A percentile compares a stretch with the other conserved stretches of the same genome.
phyloP scores from a whole-genome alignment of 2,329 filamentous ascomycete genomes.

The Exophiala calicioides region DNA sequence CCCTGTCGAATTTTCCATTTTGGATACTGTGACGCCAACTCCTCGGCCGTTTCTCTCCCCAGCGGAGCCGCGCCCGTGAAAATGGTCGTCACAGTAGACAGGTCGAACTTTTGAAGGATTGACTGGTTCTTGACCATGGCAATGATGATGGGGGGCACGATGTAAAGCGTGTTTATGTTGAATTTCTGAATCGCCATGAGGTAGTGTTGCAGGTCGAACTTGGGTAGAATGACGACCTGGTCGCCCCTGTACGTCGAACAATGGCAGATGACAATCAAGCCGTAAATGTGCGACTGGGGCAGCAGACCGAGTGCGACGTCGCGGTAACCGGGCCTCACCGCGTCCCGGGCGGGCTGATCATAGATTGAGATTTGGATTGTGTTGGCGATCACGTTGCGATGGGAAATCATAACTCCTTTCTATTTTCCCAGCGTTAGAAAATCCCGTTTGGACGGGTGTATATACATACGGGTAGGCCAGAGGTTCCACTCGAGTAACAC shows the following conservation, averaged over 20 bases:
- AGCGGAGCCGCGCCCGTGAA: constrained; percentile 79
- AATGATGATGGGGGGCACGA: constrained; percentile 83
- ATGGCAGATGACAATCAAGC: constrained; percentile 70
- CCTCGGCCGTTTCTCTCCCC: constrained; percentile 69
- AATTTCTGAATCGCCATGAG: constrained; percentile 66
- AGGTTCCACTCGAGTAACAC: constrained; percentile 79
- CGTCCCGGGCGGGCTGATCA: constrained; percentile 48
- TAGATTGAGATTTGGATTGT: constrained; percentile 62
- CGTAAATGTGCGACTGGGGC: constrained; percentile 81
- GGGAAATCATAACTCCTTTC: constrained; percentile 84
- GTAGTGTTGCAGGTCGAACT: constrained; percentile 71
- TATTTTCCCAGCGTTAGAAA: constrained; percentile 35
- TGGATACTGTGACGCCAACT: constrained; percentile 63
- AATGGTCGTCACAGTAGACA: constrained; percentile 65
- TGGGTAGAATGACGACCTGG: constrained; percentile 69
- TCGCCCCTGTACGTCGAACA: constrained; percentile 69
- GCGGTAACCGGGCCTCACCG: constrained; percentile 46
- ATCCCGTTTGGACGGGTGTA: background rate
- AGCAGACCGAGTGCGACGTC: constrained; percentile 68
- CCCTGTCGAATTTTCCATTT: constrained; percentile 68
- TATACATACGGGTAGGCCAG: constrained; percentile 67
- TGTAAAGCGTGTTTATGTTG: constrained; percentile 66
- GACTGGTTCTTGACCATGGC: constrained; percentile 67
- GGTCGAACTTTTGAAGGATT: constrained; percentile 65
- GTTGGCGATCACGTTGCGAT: constrained; percentile 77